phyloP scores from a whole-genome alignment of 1,139 yeast genomes.

The Saccharomyces hybrid region DNA sequence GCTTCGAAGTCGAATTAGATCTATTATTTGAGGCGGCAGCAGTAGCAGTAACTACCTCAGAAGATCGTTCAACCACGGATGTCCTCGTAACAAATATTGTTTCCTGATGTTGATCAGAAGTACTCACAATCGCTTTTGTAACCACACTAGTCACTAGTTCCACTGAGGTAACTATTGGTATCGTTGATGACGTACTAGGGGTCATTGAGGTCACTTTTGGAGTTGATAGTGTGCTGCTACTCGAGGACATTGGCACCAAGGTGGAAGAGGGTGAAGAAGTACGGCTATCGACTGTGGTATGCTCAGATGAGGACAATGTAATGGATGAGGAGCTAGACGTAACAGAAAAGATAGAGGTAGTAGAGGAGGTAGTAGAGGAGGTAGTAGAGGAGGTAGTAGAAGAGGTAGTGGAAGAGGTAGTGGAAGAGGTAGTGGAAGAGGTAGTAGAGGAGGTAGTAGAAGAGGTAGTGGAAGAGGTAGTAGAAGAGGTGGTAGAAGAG shows the following conservation, averaged over 20 bases:
- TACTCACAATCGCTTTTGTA: conserved; percentile 9
- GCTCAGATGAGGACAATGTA: conserved; percentile 4
- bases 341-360: background rate
- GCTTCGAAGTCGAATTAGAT: conserved; percentile 3
- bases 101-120: conserved; percentile 6
- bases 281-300: conserved; percentile 5
- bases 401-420: conserved; percentile 6
- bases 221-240: conserved; percentile 10
- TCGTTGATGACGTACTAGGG: conserved; percentile 15
- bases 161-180: conserved; percentile 11
- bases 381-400: conserved; percentile 4
- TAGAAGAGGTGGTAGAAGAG: background rate
- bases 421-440: conserved; percentile 3
- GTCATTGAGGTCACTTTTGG: conserved; percentile 19
- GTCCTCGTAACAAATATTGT: conserved; percentile 19
- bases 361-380: background rate
- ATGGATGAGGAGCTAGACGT: conserved; percentile 3
- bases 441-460: conserved; percentile 7
- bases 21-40: conserved; percentile 1
- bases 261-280: conserved; percentile 8
- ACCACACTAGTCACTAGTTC: conserved; percentile 13
- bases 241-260: conserved; percentile 9
- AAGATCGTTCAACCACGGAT: conserved; percentile 10
- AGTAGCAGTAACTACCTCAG: conserved; percentile 10
- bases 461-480: conserved; percentile 4